phyloP scores from a whole-genome alignment of 1,284 basidiomycete species.

The Rhodotorula glutinis region DNA sequence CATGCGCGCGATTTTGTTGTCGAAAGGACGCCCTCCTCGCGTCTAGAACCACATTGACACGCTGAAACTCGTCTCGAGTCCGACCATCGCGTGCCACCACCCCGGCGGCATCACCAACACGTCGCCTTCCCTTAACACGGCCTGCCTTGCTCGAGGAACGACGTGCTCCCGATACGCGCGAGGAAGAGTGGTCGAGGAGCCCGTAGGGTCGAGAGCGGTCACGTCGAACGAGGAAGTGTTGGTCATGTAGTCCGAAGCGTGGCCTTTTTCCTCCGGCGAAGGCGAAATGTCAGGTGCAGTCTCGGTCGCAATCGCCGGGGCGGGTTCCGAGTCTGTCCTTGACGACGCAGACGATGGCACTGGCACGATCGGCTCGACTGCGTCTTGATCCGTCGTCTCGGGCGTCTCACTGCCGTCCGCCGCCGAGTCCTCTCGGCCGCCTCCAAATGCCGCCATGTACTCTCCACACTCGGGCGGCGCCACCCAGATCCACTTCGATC shows the following conservation, averaged over 20 bases:
- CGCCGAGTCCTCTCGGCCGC: too few relatives aligned
- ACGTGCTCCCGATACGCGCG: constrained; percentile 52
- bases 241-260: constrained; percentile 41
- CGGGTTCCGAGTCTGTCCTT: too few relatives aligned
- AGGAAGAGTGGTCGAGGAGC: not conserved
- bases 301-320: too few relatives aligned
- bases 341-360: too few relatives aligned
- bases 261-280: too few relatives aligned
- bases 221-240: constrained; percentile 51
- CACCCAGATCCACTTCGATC: constrained; percentile 86
- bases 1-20: too few relatives aligned
- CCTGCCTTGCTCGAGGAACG: constrained; percentile 62
- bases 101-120: constrained; percentile 79
- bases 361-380: not conserved
- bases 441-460: constrained; percentile 63
- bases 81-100: constrained; percentile 46
- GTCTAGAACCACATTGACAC: constrained; percentile 47
- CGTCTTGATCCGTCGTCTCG: constrained; percentile 62
- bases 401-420: constrained; percentile 13
- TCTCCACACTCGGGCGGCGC: constrained; percentile 63
- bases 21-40: too few relatives aligned
- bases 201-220: constrained; percentile 58
- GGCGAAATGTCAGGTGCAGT: too few relatives aligned
- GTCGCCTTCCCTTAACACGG: constrained; percentile 73
- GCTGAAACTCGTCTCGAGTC: constrained; percentile 41